These are phyloP conservation scores for Hanseniaspora osmophila DNA, from an alignment of 805 yeast species.

Conservation along the genomic window DNA sequence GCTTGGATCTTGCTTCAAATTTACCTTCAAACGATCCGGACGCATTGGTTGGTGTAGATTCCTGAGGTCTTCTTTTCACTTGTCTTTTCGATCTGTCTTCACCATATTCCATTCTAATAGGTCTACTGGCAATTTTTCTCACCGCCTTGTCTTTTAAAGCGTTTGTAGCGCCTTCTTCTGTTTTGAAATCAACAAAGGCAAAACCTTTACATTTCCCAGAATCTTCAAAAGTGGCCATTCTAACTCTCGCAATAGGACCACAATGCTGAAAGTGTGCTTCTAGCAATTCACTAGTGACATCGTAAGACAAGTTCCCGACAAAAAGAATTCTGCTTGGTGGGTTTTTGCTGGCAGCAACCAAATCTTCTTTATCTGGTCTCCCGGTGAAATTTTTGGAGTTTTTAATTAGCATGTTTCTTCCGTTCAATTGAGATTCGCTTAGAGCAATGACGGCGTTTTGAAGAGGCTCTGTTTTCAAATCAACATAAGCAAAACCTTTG, in stretches of 20 bases:
- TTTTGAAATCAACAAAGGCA: conserved; percentile 77
- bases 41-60: too few relatives aligned
- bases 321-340: conserved; percentile 83
- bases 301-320: conserved; percentile 87
- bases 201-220: conserved; percentile 94
- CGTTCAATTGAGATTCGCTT: conserved; percentile 62
- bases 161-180: conserved; percentile 65
- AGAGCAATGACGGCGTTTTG: conserved; percentile 49
- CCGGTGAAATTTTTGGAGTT: conserved; percentile 73
- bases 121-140: conserved; percentile 55
- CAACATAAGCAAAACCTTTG: conserved; percentile 84
- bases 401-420: conserved; percentile 77
- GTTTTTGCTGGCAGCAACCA: conserved; percentile 43
- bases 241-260: conserved; percentile 68
- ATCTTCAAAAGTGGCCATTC: conserved; percentile 98
- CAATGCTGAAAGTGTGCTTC: conserved; percentile 79
- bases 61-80: conserved; percentile 24
- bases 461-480: conserved; percentile 48
- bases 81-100: conserved; percentile 80
- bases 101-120: conserved; percentile 78
- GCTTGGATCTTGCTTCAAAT: too few relatives aligned
- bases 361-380: conserved; percentile 51
- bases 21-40: too few relatives aligned
- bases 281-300: conserved; percentile 68
- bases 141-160: conserved; percentile 66